A percentile compares a stretch with the other conserved stretches of the same genome.
phyloP scores from a whole-genome alignment of 208 protist genomes.

The Leishmania tarentolae region DNA sequence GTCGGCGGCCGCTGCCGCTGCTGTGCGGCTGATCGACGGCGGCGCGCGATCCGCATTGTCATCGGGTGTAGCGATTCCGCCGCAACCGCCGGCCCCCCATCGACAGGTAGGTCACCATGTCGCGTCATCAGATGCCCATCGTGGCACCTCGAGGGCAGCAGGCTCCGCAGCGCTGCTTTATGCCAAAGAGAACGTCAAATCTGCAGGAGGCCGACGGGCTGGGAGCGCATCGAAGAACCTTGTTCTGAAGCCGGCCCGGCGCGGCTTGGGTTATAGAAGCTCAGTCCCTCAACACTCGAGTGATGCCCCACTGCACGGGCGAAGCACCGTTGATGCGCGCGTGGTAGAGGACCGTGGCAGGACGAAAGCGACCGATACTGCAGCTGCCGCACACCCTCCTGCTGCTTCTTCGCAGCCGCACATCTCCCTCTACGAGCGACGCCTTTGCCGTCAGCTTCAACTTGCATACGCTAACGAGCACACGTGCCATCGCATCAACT shows the following conservation, averaged over 20 bases:
- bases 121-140: not conserved
- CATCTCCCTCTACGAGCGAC: slow-evolving; percentile 29
- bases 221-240: not conserved
- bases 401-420: not conserved
- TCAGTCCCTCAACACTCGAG: not conserved
- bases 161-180: not conserved
- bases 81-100: not conserved
- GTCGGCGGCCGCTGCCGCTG: slow-evolving; percentile 15
- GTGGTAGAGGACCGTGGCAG: not conserved
- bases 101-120: not conserved
- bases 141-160: not conserved
- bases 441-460: slow-evolving; percentile 15
- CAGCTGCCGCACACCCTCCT: not conserved
- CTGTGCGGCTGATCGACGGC: slow-evolving; percentile 14
- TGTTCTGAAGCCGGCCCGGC: not conserved
- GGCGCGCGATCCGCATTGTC: not conserved
- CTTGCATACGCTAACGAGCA: slow-evolving; percentile 16
- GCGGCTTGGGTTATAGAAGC: not conserved
- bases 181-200: not conserved
- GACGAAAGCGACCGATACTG: not conserved
- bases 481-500: not conserved
- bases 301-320: not conserved
- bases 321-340: not conserved
- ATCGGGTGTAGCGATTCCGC: too few species aligned
- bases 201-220: not conserved